Evolutionary conservation across 2,329 filamentous ascomycete genomes (phyloP).

Genomic region (Aspergillus sp.): DNA sequence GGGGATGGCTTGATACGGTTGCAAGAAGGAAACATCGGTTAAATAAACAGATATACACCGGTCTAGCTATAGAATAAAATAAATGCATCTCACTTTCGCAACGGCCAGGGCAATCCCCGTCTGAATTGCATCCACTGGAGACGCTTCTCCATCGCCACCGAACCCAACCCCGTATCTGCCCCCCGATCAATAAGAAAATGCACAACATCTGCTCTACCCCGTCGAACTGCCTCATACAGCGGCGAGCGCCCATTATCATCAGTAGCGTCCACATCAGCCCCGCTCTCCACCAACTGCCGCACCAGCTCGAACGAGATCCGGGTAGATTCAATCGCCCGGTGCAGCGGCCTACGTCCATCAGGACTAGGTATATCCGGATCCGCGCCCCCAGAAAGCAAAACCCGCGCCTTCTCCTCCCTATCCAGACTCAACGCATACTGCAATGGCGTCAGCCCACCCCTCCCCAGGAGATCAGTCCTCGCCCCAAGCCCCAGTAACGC

Average conservation of each 20-base stretch:
- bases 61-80: neutral
- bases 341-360: neutral
- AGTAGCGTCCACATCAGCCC: neutral
- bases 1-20: neutral
- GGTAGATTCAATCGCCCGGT: neutral
- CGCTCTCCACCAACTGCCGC: neutral
- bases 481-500: neutral
- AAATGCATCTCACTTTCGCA: neutral
- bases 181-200: neutral
- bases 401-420: neutral
- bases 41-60: no score
- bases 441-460: neutral
- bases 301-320: neutral
- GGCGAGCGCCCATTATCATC: neutral
- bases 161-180: neutral
- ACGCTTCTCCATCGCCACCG: neutral
- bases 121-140: neutral
- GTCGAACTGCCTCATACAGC: neutral
- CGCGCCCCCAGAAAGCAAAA: neutral
- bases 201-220: neutral
- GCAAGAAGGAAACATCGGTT: no score
- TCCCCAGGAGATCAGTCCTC: neutral
- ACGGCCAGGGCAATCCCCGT: neutral
- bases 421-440: neutral
- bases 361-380: neutral